These are phyloP conservation scores for Candida schatavii DNA, from an alignment of 805 yeast genomes.

Conservation along the genomic window DNA sequence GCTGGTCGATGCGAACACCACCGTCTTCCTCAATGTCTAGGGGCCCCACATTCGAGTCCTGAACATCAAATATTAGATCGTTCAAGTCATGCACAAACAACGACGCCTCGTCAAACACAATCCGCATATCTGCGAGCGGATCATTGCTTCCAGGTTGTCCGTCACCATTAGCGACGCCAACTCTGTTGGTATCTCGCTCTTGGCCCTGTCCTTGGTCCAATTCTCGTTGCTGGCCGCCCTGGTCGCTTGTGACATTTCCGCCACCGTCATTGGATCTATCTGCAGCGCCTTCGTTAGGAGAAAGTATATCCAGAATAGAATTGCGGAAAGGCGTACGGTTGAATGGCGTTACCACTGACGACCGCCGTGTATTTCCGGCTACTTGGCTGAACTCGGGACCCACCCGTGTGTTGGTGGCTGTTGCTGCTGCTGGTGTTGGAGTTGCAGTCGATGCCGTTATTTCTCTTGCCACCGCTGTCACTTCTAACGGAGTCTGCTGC, in stretches of 20 bases:
- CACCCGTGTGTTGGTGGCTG: neutral
- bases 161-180: neutral
- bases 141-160: neutral
- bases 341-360: too few species aligned
- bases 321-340: conserved; percentile 9
- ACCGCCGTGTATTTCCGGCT: too few species aligned
- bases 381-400: too few species aligned
- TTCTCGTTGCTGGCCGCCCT: neutral
- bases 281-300: conserved; percentile 4
- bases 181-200: neutral
- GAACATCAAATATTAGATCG: conserved; percentile 17
- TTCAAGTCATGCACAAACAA: conserved; percentile 32
- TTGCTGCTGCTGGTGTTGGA: neutral
- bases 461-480: too few species aligned
- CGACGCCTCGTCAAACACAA: conserved; percentile 33
- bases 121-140: conserved; percentile 13
- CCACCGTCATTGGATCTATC: conserved; percentile 3
- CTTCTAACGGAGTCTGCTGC: too few species aligned
- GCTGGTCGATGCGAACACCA: neutral
- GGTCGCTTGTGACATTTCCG: neutral
- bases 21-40: neutral
- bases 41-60: neutral
- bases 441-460: too few species aligned
- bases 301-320: conserved; percentile 12
- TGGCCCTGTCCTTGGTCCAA: neutral